Evolutionary conservation across 495 filamentous ascomycete genomes (phyloP).

Genomic region (Xylona heveae): DNA sequence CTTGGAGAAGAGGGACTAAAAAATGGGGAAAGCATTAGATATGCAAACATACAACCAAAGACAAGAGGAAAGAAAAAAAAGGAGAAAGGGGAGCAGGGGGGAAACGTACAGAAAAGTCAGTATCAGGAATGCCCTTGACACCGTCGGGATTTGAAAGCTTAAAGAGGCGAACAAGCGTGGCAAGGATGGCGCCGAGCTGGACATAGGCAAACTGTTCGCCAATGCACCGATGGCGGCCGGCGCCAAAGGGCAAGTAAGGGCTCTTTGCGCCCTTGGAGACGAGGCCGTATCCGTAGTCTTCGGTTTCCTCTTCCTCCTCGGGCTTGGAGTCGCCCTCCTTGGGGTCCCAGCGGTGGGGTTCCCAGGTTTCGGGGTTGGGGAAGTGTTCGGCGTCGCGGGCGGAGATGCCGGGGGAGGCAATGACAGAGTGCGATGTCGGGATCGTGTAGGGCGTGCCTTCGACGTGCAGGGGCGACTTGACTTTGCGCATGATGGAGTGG

Average conservation of each 20-base stretch:
- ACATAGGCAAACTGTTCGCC: constrained; percentile 94
- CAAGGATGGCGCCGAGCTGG: constrained; percentile 68
- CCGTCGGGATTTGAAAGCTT: constrained; percentile 53
- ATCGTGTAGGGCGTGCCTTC: constrained; percentile 24
- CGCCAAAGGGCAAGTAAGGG: constrained; percentile 89
- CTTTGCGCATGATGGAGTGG: constrained; percentile 37
- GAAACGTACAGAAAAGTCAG: constrained; percentile 44
- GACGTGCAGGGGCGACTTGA: constrained; percentile 34
- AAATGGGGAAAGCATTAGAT: neutral
- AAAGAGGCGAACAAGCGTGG: constrained; percentile 56
- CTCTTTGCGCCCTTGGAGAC: constrained; percentile 69
- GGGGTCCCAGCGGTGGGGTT: constrained; percentile 83
- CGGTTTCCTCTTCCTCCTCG: constrained; percentile 24
- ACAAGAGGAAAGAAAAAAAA: neutral
- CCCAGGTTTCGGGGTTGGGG: constrained; percentile 59
- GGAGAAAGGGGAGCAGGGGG: neutral
- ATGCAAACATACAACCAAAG: neutral
- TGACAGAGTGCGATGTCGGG: constrained; percentile 24
- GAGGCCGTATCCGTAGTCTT: constrained; percentile 81
- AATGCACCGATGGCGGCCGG: constrained; percentile 84
- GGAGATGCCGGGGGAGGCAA: constrained; percentile 36
- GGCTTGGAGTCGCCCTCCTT: constrained; percentile 3
- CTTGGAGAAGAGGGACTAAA: constrained; percentile 3
- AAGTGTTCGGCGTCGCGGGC: constrained; percentile 51
- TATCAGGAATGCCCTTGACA: constrained; percentile 44